Base-by-base conservation (phyloP, 164 flowering plant species). In the Stephania cephalantha region DNA sequence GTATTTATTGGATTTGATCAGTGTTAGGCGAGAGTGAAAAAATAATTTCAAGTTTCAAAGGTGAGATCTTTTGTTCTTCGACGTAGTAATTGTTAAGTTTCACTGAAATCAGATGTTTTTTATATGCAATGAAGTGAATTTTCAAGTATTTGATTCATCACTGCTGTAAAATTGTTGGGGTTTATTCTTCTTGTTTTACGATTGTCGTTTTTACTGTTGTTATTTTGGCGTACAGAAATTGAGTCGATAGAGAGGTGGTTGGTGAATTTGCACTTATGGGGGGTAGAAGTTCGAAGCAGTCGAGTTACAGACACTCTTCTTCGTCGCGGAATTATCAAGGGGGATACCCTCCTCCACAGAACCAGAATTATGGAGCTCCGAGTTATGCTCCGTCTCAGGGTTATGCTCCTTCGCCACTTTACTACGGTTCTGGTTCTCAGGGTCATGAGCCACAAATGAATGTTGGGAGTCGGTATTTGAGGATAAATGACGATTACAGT, bases 401-500 rank as follows among this genome's bases (percentile, higher is more conserved):
- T 50, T 50, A 50, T 50, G 55, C 55, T 10, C 55, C 55, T 50
- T 15, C 55, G 15, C 55, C 85, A 46, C 84, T 79, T 76, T 71
- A 74, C 71, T 75, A 83, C 76, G 83, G 74, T 67, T 75, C 77
- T 68, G 83, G 74, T 67, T 75, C 77, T 68, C 80, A 75, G 50
- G 82, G 78, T 11, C 77, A 85, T 5, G 81, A 77, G 20, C 76
- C 84, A 9, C 80, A 67, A 69, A 84, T 66, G 78, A 80, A 46
- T 74, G 76, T 86, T 64, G 90, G 85, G 72, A 84, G 86, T 76
- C 88, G 86, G 81, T 93, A 80, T 79, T 88, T 94, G 58, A 86
- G 78, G 84, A 93, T 93, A 81, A 88, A 80, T 44, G 97, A 93
- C 77, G 67, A 90, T 65, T 93, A 86, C 82, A 82, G 65, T 72